These are phyloP conservation scores for Cyberlindnera saturnus DNA, from an alignment of 805 yeast species.

Conservation along the genomic window DNA sequence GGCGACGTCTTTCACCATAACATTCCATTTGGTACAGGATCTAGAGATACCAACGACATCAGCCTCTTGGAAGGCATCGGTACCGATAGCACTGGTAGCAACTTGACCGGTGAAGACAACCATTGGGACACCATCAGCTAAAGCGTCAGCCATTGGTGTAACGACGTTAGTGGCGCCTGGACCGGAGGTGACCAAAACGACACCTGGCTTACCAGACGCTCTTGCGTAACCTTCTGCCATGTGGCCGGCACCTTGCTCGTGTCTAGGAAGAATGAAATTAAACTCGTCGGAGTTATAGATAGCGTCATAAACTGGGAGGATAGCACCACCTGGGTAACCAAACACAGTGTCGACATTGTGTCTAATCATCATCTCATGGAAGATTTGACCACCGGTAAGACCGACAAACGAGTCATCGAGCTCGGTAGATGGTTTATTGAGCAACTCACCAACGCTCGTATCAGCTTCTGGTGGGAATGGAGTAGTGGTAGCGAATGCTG, in stretches of 20 bases:
- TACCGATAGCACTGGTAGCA: conserved; percentile 91
- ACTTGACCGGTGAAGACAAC: conserved; percentile 98
- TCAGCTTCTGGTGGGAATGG: conserved; percentile 5
- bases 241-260: conserved; percentile 99
- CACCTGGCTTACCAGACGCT: conserved; percentile 94
- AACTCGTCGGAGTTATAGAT: conserved; percentile 86
- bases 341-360: conserved; percentile 93
- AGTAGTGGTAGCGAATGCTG: conserved; percentile 20
- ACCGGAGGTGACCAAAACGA: conserved; percentile 96
- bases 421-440: conserved; percentile 9
- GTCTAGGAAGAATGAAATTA: conserved; percentile 88
- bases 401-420: conserved; percentile 91
- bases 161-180: conserved; percentile 98
- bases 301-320: conserved; percentile 95
- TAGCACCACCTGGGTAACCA: conserved; percentile 99
- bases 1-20: conserved; percentile 92
- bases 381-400: conserved; percentile 95
- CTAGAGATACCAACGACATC: conserved; percentile 96
- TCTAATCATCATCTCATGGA: conserved; percentile 97
- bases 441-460: conserved; percentile 2
- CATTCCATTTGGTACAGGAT: conserved; percentile 98
- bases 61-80: conserved; percentile 99
- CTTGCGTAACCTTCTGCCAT: conserved; percentile 99
- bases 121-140: conserved; percentile 95
- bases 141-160: conserved; percentile 98